phyloP scores from a whole-genome alignment of 2,329 filamentous ascomycete genomes.

The Arthrobotrys conoides region DNA sequence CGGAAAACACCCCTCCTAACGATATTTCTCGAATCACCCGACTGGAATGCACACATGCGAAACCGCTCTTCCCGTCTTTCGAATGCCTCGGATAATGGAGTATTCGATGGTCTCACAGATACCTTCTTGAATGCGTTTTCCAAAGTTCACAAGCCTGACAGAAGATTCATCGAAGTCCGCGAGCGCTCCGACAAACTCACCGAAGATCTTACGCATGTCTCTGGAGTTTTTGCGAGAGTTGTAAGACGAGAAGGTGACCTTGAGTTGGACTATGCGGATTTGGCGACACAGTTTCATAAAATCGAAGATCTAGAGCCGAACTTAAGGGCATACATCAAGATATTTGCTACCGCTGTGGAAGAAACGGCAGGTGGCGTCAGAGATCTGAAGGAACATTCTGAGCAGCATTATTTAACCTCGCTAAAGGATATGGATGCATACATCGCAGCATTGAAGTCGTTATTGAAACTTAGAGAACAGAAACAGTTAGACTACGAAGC shows the following conservation, averaged over 20 bases:
- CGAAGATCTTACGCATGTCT: slow-evolving; percentile 91
- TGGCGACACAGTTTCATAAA: slow-evolving; percentile 94
- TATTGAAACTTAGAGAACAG: slow-evolving; percentile 93
- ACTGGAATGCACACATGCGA: slow-evolving; percentile 98
- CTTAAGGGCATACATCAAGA: slow-evolving; percentile 83
- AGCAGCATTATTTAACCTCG: slow-evolving; percentile 94
- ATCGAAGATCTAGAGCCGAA: slow-evolving; percentile 90
- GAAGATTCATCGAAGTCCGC: slow-evolving; percentile 91
- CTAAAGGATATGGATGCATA: slow-evolving; percentile 97
- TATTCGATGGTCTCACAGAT: slow-evolving; percentile 96
- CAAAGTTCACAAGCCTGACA: slow-evolving; percentile 95
- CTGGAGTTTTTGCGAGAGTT: slow-evolving; percentile 94
- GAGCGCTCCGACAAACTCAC: slow-evolving; percentile 94
- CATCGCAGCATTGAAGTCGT: slow-evolving; percentile 84
- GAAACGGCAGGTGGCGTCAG: slow-evolving; percentile 84
- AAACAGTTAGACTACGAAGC: slow-evolving; percentile 99
- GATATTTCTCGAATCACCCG: slow-evolving; percentile 89
- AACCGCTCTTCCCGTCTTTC: slow-evolving; percentile 77
- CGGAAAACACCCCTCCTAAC: slow-evolving; percentile 86
- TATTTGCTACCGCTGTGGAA: slow-evolving; percentile 88
- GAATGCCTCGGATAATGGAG: slow-evolving; percentile 73
- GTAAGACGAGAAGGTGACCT: slow-evolving; percentile 89
- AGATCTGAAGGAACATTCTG: slow-evolving; percentile 87
- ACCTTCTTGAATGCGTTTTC: slow-evolving; percentile 97
- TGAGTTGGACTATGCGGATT: slow-evolving; percentile 87